Base-by-base conservation (phyloP, 2,329 filamentous ascomycete genomes). In the Grosmannia clavigera region DNA sequence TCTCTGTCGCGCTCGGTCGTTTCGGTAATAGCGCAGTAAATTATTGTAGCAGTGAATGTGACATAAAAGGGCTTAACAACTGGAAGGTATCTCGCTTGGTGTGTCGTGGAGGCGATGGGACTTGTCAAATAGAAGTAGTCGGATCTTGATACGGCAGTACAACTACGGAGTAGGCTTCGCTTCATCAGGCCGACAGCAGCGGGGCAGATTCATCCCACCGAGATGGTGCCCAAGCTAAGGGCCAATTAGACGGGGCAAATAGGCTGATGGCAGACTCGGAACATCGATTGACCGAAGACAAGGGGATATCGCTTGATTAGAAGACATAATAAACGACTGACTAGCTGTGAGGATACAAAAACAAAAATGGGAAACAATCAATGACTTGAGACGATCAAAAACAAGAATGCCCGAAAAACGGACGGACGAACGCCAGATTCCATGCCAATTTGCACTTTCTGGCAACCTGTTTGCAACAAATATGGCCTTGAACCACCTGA, bases 381-480 rank as follows among this genome's bases (percentile, higher is more conserved):
- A 53, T 31, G 3, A n/a, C 50, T 9, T 31, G 25, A 19, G 12
- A 52, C 11, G 27, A 16, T 52, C 25, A 57, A 48, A 57, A 52
- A 12, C 31, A 29, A 22, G 27, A 33, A 16, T 19, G 22, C 31
- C 25, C 16, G 22, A 22, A 33, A 50, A 58, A 56, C 38, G 33
- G 22, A 58, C 60, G 55, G 55, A 33, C 55, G 55, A 52, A 65
- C 63, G 62, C 64, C 64, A 58, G 33, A 59, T 60, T 52, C 61
- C 61, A 61, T 61, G 63, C 61, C 61, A 10, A 11, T 56, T 59
- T 61, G 58, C 60, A 19, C 50, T 52, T 19, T 60, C n/a, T 48
- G n/a, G 19, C n/a, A 40, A 40, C 22, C 40, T 25, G 12, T 59
- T 46, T 14, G 19, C 38, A 58, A 57, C n/a, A 57, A 10, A 43